phyloP scores from a whole-genome alignment of 2,329 filamentous ascomycete genomes.

The Fusarium avenaceum region DNA sequence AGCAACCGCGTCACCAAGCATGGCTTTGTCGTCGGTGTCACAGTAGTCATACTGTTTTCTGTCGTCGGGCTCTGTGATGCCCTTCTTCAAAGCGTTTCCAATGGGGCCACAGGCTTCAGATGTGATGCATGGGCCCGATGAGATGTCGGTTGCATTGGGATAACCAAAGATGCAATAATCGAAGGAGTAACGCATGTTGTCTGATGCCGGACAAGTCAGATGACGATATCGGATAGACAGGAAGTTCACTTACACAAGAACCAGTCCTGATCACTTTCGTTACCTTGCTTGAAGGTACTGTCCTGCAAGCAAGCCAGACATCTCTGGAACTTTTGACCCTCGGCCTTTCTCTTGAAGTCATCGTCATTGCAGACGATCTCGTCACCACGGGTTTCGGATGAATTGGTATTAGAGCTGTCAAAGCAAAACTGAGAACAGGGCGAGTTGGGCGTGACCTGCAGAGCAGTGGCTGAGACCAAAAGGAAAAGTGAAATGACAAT shows the following conservation, averaged over 20 bases:
- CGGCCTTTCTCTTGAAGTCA: slow-evolving; percentile 55
- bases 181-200: slow-evolving; percentile 67
- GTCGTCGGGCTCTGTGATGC: slow-evolving; percentile 53
- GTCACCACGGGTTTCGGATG: slow-evolving; percentile 59
- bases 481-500: slow-evolving; percentile 19
- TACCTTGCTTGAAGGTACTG: slow-evolving; percentile 61
- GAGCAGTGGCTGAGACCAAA: slow-evolving; percentile 51
- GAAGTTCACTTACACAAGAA: slow-evolving; percentile 65
- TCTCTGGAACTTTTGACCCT: slow-evolving; percentile 62
- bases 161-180: slow-evolving; percentile 67
- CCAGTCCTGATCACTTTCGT: slow-evolving; percentile 68
- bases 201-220: slow-evolving; percentile 50
- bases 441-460: slow-evolving; percentile 67
- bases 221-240: neutral
- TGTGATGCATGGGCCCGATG: slow-evolving; percentile 64
- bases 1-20: slow-evolving; percentile 52
- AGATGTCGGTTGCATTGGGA: slow-evolving; percentile 61
- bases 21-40: slow-evolving; percentile 54
- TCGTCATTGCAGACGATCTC: slow-evolving; percentile 65
- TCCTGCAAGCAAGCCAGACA: slow-evolving; percentile 68
- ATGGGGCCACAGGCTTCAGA: slow-evolving; percentile 65
- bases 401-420: slow-evolving; percentile 61
- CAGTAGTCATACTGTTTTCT: slow-evolving; percentile 64
- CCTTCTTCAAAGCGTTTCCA: slow-evolving; percentile 56
- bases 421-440: slow-evolving; percentile 66